Percentiles rank a stretch among this genome's conserved stretches.
These are phyloP conservation scores for Castanopsis chinensis DNA, from an alignment of 306 rosid species.

Conservation along the genomic window DNA sequence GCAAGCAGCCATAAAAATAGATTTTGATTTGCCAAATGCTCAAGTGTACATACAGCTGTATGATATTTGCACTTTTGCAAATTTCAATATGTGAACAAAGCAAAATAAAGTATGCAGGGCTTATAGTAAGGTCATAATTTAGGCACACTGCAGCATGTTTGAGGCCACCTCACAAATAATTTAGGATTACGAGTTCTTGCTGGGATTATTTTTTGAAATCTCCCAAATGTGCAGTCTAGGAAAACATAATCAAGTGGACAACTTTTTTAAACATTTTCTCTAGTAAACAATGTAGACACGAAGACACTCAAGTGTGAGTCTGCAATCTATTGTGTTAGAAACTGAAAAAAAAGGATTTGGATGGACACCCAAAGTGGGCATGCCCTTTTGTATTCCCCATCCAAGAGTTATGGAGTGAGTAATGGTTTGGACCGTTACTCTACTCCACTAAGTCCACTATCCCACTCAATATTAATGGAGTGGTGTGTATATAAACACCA, in stretches of 20 bases:
- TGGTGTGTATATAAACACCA: too few species aligned
- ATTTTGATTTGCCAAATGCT: background rate
- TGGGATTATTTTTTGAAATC: conserved; percentile 48
- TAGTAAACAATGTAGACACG: conserved; percentile 60
- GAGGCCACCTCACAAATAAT: background rate
- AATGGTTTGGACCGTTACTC: too few species aligned
- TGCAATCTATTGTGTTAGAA: conserved; percentile 93
- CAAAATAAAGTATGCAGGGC: background rate
- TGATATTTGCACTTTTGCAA: background rate
- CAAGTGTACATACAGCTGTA: background rate
- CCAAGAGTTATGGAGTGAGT: too few species aligned
- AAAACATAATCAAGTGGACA: conserved; percentile 65
- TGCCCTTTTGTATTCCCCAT: too few species aligned
- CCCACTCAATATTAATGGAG: too few species aligned
- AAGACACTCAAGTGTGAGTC: conserved; percentile 67
- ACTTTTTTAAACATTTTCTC: conserved; percentile 45
- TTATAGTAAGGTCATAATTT: background rate
- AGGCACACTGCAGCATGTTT: background rate
- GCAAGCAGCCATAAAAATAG: background rate
- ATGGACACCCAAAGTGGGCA: too few species aligned
- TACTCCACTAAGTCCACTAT: too few species aligned
- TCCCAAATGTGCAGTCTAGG: conserved; percentile 78
- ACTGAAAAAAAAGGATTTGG: too few species aligned
- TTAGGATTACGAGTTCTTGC: conserved; percentile 31
- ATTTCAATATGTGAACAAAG: background rate